Percentiles rank a stretch among this genome's conserved stretches.
Evolutionary conservation across 306 rosid genomes (phyloP).

Genomic region (Macrotyloma uniflorum): DNA sequence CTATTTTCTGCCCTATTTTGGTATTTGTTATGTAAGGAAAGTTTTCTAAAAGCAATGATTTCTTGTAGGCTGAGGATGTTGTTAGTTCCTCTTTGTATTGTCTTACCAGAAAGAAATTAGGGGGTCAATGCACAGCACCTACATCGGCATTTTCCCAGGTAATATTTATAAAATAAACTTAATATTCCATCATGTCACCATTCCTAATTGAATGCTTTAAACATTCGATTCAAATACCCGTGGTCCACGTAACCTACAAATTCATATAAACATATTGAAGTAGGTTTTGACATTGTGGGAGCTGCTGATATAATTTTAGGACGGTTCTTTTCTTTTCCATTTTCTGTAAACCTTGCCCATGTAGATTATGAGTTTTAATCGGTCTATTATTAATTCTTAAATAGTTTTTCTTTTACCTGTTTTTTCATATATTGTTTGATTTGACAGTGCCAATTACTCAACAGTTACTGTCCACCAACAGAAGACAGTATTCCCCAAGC

Average conservation of each 20-base stretch:
- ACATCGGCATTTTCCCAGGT: slow-evolving; percentile 2
- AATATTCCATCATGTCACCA: not conserved
- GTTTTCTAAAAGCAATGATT: not conserved
- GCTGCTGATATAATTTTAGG: not conserved
- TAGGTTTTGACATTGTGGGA: not conserved
- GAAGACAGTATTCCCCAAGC: not conserved
- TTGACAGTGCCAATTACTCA: slow-evolving; percentile 1
- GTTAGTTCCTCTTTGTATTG: slow-evolving; percentile 5
- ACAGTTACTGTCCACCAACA: slow-evolving; percentile 3
- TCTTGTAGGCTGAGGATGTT: not conserved
- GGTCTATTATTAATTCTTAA: not conserved
- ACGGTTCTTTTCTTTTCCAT: not conserved
- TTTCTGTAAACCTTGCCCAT: not conserved
- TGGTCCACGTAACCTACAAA: no score
- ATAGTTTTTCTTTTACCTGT: not conserved
- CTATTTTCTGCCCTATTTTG: not conserved
- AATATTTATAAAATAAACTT: not conserved
- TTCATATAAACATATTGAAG: no score
- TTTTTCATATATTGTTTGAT: not conserved
- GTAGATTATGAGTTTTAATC: not conserved
- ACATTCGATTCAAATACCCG: not conserved
- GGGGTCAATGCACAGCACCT: not conserved
- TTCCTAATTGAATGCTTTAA: not conserved
- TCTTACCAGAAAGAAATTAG: not conserved
- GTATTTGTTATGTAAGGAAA: not conserved